phyloP scores from a whole-genome alignment of 2,329 filamentous ascomycete genomes.

The Fusarium kyushuense region DNA sequence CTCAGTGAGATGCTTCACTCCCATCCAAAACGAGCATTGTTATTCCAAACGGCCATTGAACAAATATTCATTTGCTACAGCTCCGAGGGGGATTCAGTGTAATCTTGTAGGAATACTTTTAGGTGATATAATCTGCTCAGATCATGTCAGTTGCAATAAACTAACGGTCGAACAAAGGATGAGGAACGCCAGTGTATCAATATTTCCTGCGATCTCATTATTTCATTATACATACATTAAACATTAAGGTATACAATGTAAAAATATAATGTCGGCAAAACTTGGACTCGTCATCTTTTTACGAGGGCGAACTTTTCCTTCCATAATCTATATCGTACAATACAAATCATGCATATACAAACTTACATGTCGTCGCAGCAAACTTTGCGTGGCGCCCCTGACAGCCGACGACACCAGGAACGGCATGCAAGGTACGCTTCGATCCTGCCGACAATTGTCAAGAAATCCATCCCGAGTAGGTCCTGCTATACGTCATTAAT shows the following conservation, averaged over 20 bases:
- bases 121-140: neutral
- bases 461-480: slow-evolving; percentile 20
- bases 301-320: neutral
- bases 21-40: neutral
- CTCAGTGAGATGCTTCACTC: neutral
- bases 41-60: neutral
- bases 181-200: neutral
- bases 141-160: neutral
- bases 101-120: neutral
- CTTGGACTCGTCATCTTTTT: neutral
- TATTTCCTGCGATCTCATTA: neutral
- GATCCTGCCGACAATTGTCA: slow-evolving; percentile 21
- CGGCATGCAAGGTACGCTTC: slow-evolving; percentile 38
- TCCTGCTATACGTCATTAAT: slow-evolving; percentile 31
- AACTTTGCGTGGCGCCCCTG: slow-evolving; percentile 31
- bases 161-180: neutral
- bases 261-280: neutral
- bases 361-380: slow-evolving; percentile 23
- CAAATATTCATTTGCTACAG: neutral
- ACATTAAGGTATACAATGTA: neutral
- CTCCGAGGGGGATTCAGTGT: neutral
- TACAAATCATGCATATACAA: neutral
- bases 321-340: neutral
- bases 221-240: neutral
- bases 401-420: slow-evolving; percentile 35